Base-by-base conservation (phyloP, 1,284 basidiomycete species). In the Malassezia sympodialis region DNA sequence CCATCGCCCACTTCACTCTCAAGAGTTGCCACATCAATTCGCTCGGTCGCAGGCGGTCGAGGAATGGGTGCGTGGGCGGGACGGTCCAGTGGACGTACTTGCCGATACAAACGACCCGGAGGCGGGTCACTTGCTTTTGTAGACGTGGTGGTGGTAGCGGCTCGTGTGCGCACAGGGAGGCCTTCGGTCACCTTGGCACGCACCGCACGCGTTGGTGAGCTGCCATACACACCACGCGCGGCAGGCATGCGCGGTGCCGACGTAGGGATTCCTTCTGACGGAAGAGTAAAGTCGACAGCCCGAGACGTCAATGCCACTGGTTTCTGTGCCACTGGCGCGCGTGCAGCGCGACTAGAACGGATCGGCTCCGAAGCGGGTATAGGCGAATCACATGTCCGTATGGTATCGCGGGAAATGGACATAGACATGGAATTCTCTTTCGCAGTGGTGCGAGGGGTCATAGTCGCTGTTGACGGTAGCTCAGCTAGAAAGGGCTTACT, bases 1-100 rank as follows among this genome's bases (percentile, higher is more conserved):
- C 58, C 58, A 26, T 69, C 65, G 10, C 62, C 62, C 0, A 51
- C 42, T 23, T 51, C 53, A 8, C 34, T 21, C 26, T 53, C 53
- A 3, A 57, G 23, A 1, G 55, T 17, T 2, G n/a, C 26, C 0
- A 50, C 39, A 30, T 57, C 55, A 10, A 57, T 51, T 4, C 49
- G 41, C 23, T 32, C 32, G 4, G 39, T 15, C 5, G 27, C 10
- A 23, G 41, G 41, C 15, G 49, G 49, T 5, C 14, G 27, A 5
- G 39, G 49, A 23, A 41, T 23, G 8, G 34, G 39, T 19, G 28
- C 15, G 3, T 17, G 35, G 6, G 39, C 49, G 19, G 30, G 45
- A 14, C 45, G 17, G 19, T 31, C 45, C 45, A 32, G 10, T 21
- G 19, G 17, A 4, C 31, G 45, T 12, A 39, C 37, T 21, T 39